A percentile compares a stretch with the other conserved stretches of the same genome.
Evolutionary conservation across 1,139 yeast genomes (phyloP).

Genomic region (Arxiozyma telluris): DNA sequence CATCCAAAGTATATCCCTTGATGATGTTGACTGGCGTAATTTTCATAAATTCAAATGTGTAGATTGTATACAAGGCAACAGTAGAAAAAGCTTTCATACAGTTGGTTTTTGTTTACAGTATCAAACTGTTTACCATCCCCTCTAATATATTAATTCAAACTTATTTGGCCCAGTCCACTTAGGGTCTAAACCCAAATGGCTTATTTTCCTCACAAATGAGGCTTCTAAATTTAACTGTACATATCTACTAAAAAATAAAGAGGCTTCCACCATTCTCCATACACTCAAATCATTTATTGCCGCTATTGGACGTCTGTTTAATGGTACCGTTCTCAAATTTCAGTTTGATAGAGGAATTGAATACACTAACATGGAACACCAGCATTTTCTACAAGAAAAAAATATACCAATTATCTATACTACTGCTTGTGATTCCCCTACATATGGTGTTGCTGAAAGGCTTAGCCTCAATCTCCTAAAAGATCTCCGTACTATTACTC

Average conservation of each 20-base stretch:
- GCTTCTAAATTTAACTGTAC: conserved; percentile 4
- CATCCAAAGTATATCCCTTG: not conserved
- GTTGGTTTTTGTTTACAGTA: conserved; percentile 3
- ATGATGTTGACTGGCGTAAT: conserved; percentile 1
- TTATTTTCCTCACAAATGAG: conserved; percentile 3
- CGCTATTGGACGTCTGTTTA: not conserved
- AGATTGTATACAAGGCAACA: too few species aligned
- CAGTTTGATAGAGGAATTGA: conserved; percentile 8
- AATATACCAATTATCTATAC: too few species aligned
- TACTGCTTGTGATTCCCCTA: too few species aligned
- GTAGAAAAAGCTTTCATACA: conserved; percentile 4
- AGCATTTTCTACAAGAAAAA: too few species aligned
- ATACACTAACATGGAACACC: conserved; percentile 8
- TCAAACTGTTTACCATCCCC: conserved; percentile 1
- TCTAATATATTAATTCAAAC: conserved; percentile 7
- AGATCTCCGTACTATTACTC: too few species aligned
- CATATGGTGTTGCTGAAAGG: too few species aligned
- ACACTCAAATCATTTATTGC: not conserved
- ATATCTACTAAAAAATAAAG: not conserved
- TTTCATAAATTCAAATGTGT: not conserved
- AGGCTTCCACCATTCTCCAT: not conserved
- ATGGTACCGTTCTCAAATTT: not conserved
- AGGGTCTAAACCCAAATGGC: not conserved
- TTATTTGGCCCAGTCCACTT: conserved; percentile 8
- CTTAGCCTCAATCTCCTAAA: too few species aligned